These are phyloP conservation scores for Beauveria brongniartii DNA, from an alignment of 2,329 filamentous ascomycete species.

Conservation along the genomic window DNA sequence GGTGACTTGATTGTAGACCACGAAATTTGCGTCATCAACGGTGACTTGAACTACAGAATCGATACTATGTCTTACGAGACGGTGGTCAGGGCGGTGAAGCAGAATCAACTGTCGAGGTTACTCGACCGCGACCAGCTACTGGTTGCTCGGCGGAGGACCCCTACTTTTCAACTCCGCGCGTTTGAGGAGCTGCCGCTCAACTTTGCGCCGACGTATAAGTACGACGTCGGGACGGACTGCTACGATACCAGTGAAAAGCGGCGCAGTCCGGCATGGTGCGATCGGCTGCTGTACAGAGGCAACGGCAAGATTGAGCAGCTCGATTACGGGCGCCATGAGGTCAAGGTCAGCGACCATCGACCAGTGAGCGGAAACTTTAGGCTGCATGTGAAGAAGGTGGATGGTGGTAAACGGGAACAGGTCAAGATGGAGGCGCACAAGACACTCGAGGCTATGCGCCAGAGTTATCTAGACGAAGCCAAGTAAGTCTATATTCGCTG, in stretches of 20 bases:
- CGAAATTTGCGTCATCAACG: slow-evolving; percentile 93
- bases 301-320: slow-evolving; percentile 75
- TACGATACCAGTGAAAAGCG: slow-evolving; percentile 96
- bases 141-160: slow-evolving; percentile 80
- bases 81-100: slow-evolving; percentile 76
- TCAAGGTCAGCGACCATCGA: slow-evolving; percentile 83
- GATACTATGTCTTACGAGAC: slow-evolving; percentile 94
- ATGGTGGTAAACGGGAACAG: slow-evolving; percentile 53
- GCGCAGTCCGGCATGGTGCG: slow-evolving; percentile 91
- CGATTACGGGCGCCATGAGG: slow-evolving; percentile 83
- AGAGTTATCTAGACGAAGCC: slow-evolving; percentile 59
- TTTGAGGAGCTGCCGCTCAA: slow-evolving; percentile 88
- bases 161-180: slow-evolving; percentile 76
- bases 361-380: slow-evolving; percentile 83
- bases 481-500: slow-evolving; percentile 50
- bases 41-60: slow-evolving; percentile 96
- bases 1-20: slow-evolving; percentile 93
- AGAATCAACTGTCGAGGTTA: slow-evolving; percentile 74
- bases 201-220: slow-evolving; percentile 96
- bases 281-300: slow-evolving; percentile 81
- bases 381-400: slow-evolving; percentile 76
- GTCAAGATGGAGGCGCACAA: slow-evolving; percentile 68
- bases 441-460: slow-evolving; percentile 64
- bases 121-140: slow-evolving; percentile 91
- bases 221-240: slow-evolving; percentile 88